Conservation (phyloP, 2,329 filamentous ascomycete species). For the Pyricularia sp. region DNA sequence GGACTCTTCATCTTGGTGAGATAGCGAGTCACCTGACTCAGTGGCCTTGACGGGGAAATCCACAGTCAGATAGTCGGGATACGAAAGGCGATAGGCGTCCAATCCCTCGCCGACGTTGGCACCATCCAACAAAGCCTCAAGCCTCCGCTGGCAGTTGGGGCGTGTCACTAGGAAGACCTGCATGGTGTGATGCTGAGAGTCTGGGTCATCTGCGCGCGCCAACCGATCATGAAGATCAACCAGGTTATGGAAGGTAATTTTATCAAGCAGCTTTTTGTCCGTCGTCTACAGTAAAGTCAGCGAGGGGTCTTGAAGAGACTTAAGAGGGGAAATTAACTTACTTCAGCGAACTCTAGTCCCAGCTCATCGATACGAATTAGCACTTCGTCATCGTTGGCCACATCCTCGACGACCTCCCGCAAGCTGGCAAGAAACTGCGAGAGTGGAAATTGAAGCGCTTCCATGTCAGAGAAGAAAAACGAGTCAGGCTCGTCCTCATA, state of each 20-base stretch:
- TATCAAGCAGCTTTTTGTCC: constrained; percentile 13
- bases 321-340: constrained; percentile 15
- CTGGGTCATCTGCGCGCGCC: constrained; percentile 11
- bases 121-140: constrained; percentile 12
- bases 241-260: constrained; percentile 14
- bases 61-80: not conserved
- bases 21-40: not conserved
- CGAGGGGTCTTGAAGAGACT: not conserved
- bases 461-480: constrained; percentile 36
- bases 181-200: constrained; percentile 4
- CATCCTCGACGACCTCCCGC: constrained; percentile 34
- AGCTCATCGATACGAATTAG: constrained; percentile 43
- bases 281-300: constrained; percentile 4
- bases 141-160: constrained; percentile 12
- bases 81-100: constrained; percentile 3
- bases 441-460: constrained; percentile 32
- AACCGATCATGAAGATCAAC: constrained; percentile 14
- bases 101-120: constrained; percentile 13
- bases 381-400: constrained; percentile 35
- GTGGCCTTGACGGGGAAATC: not conserved
- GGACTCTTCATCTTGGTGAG: not conserved
- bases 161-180: constrained; percentile 13
- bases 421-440: constrained; percentile 33
- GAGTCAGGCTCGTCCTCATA: constrained; percentile 26
- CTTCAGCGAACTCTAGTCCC: constrained; percentile 43